Conservation (phyloP, 148 eudicot species). For the Silene conica region DNA sequence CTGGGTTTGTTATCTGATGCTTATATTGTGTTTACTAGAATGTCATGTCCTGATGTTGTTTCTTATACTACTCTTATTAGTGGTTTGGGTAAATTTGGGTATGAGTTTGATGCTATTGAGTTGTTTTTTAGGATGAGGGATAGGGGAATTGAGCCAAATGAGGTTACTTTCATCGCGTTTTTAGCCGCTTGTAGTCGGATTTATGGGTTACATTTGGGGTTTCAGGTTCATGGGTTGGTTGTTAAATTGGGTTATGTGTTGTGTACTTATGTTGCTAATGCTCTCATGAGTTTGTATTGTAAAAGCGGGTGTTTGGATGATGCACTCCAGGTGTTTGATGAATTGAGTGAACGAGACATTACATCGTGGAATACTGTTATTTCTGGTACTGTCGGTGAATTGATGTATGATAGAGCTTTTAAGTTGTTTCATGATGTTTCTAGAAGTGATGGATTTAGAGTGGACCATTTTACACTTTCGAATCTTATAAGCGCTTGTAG, state of each 20-base stretch:
- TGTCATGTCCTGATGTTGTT: constrained; percentile 60
- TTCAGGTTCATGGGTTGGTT: constrained; percentile 60
- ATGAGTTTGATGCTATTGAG: constrained; percentile 44
- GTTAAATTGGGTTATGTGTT: constrained; percentile 47
- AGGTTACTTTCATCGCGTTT: constrained; percentile 61
- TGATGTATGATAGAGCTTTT: constrained; percentile 51
- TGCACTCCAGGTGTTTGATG: constrained; percentile 54
- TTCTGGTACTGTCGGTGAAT: constrained; percentile 42
- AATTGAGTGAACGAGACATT: constrained; percentile 63
- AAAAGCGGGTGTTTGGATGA: constrained; percentile 46
- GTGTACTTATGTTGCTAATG: constrained; percentile 49
- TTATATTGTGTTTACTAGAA: constrained; percentile 33
- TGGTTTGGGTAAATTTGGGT: constrained; percentile 44
- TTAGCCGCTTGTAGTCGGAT: constrained; percentile 63
- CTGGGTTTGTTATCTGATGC: constrained; percentile 47
- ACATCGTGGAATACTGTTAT: constrained; percentile 81
- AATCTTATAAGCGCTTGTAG: constrained; percentile 61
- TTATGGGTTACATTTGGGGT: constrained; percentile 39
- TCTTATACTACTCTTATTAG: constrained; percentile 57
- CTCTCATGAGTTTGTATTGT: constrained; percentile 55
- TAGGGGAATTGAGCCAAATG: constrained; percentile 59
- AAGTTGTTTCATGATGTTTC: constrained; percentile 48
- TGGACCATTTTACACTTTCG: constrained; percentile 57
- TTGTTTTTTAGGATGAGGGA: constrained; percentile 55
- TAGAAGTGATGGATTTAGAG: constrained; percentile 37